Evolutionary conservation across 202 grass and related monocot species (phyloP), one percentile per base, ranked within the genome.

Genomic region (Setaria italica): DNA sequence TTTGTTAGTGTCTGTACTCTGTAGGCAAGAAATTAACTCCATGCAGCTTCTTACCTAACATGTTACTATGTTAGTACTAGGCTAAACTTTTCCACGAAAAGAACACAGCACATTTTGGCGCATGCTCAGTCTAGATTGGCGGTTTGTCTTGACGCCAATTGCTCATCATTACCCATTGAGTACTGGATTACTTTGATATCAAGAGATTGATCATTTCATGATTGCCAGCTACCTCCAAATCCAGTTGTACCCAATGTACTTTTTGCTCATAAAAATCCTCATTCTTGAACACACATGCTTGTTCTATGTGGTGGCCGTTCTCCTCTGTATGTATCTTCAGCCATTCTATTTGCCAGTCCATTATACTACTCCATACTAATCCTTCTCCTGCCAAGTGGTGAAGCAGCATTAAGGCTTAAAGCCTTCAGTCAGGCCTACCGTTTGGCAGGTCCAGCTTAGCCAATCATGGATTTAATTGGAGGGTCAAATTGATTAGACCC

Each of bases 391-490:
- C 62, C 62, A 80, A 80, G 39, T 70, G 74, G 15, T 59, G 45
- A 16, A 51, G 60, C 51, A 46, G 29, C 60, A 33, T 14, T 57
- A 57, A 67, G 39, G 20, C 48, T 77, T 68, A 56, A 34, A 21
- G 16, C 59, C 16, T 82, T 90, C 79, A 11, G 70, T 91, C 81
- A 77, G 62, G 54, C 81, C 85, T 77, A 80, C 81, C 47, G 71
- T 85, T 85, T 14, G 71, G 55, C 81, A 77, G 84, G 42, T 62
- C 47, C 58, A 29, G 34, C 68, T 29, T 50, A 8, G 47, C 48
- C 77, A 85, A 66, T 81, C 8, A 72, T 19, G 50, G 30, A 55
- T 12, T 15, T 45, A 56, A 10, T n/a, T 64, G 67, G 68, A 41
- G 15, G 53, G 12, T 43, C 16, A 32, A 63, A 64, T 3, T 67